Percentiles rank a stretch among this genome's conserved stretches.
Evolutionary conservation across 2,329 filamentous ascomycete species (phyloP).

Genomic region (Eutypella sp.): DNA sequence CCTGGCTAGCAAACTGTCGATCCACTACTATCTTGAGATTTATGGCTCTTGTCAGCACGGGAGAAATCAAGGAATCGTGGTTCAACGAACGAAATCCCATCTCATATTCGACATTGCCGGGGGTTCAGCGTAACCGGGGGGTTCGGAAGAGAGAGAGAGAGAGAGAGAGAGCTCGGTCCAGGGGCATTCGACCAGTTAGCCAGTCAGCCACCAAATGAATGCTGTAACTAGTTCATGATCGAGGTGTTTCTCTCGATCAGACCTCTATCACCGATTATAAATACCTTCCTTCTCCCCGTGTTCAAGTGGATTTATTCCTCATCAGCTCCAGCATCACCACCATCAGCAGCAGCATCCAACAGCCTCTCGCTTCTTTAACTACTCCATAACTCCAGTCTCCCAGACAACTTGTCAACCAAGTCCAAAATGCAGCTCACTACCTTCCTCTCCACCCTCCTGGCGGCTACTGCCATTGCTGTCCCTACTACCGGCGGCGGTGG

Average conservation of each 20-base stretch:
- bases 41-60: background rate
- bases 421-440: slow-evolving; percentile 24
- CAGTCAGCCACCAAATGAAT: no score
- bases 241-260: background rate
- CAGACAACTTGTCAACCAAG: background rate
- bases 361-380: background rate
- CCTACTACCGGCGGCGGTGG: slow-evolving; percentile 8
- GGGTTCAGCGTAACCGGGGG: background rate
- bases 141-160: background rate
- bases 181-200: no score
- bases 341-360: background rate
- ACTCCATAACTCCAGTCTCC: background rate
- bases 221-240: no score
- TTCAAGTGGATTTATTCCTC: background rate
- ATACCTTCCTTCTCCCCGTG: background rate
- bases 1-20: background rate
- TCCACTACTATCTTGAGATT: background rate
- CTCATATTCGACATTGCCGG: background rate
- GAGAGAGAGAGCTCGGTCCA: no score
- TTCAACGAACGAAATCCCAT: background rate
- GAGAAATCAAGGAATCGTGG: background rate
- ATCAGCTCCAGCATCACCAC: background rate
- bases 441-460: slow-evolving; percentile 20
- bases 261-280: background rate
- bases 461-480: slow-evolving; percentile 19